Conservation (phyloP, 108 stramenopile species). For the Nitzschia palea region DNA sequence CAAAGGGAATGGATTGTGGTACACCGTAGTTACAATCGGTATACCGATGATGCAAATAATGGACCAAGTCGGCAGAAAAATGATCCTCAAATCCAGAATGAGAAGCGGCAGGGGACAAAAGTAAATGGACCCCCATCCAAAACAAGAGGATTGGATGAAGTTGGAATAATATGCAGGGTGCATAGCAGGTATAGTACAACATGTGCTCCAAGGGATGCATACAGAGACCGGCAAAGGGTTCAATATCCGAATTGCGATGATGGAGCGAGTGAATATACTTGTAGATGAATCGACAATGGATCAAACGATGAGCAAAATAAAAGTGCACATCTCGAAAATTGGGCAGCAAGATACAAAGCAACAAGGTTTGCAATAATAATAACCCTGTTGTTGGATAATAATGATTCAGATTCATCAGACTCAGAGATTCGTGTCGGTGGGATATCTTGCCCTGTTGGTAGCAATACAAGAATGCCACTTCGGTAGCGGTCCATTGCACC, state of each 20-base stretch:
- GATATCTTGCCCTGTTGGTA: slow-evolving; percentile 9
- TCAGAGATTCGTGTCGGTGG: not conserved
- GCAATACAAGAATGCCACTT: slow-evolving; percentile 21
- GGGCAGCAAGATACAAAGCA: slow-evolving; percentile 15
- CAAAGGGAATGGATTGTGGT: slow-evolving; percentile 19
- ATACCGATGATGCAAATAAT: slow-evolving; percentile 46
- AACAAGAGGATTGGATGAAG: slow-evolving; percentile 19
- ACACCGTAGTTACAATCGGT: slow-evolving; percentile 46
- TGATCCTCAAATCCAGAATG: slow-evolving; percentile 47
- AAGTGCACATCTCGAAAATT: slow-evolving; percentile 29
- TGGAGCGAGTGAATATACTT: slow-evolving; percentile 48
- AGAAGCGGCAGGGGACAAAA: slow-evolving; percentile 30
- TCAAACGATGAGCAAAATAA: slow-evolving; percentile 38
- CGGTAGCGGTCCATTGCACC: slow-evolving; percentile 36
- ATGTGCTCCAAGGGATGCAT: slow-evolving; percentile 51
- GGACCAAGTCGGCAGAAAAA: slow-evolving; percentile 15
- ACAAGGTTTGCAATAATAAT: not conserved
- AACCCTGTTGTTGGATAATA: no score
- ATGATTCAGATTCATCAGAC: not conserved
- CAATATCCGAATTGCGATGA: slow-evolving; percentile 40
- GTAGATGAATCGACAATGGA: slow-evolving; percentile 33
- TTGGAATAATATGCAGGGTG: not conserved
- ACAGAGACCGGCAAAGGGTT: slow-evolving; percentile 42
- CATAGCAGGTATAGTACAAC: slow-evolving; percentile 36
- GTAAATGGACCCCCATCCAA: slow-evolving; percentile 31